Evolutionary conservation across 169 alveolate genomes (phyloP).

Genomic region (Babesia sp.): DNA sequence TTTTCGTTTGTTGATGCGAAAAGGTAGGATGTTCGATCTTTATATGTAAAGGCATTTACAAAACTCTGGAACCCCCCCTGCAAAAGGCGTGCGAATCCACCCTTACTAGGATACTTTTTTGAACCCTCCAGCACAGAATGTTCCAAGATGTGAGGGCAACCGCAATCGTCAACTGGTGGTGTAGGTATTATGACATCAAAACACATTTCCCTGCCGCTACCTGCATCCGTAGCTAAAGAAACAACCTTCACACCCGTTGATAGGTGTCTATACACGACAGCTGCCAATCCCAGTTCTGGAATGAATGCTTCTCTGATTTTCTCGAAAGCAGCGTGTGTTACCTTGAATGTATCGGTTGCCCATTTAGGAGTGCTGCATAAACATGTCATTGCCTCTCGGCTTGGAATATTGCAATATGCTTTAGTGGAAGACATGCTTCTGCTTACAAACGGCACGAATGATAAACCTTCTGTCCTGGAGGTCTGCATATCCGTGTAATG

Average conservation of each 20-base stretch:
- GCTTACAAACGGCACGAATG: not conserved
- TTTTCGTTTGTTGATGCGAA: slow-evolving; percentile 85
- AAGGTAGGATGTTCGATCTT: slow-evolving; percentile 85
- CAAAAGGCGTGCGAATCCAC: slow-evolving; percentile 77
- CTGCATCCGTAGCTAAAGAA: slow-evolving; percentile 41
- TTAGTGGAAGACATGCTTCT: not conserved
- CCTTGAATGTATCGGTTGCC: slow-evolving; percentile 60
- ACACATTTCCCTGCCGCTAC: slow-evolving; percentile 61
- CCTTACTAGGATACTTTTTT: slow-evolving; percentile 78
- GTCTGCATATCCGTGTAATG: not conserved
- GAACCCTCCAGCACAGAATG: slow-evolving; percentile 87
- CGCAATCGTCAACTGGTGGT: slow-evolving; percentile 65
- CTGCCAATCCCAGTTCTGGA: slow-evolving; percentile 50
- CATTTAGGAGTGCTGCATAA: slow-evolving; percentile 32
- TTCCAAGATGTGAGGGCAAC: slow-evolving; percentile 85
- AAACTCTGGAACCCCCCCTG: slow-evolving; percentile 82
- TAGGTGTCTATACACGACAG: slow-evolving; percentile 40
- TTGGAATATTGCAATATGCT: not conserved
- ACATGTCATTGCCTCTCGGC: not conserved
- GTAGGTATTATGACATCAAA: slow-evolving; percentile 64
- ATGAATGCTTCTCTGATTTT: slow-evolving; percentile 26
- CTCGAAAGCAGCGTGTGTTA: slow-evolving; percentile 47
- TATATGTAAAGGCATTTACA: slow-evolving; percentile 85
- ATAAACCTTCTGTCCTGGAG: not conserved
- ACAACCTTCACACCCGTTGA: slow-evolving; percentile 44